These are phyloP conservation scores for Xylariaceae sp. DNA, from an alignment of 2,329 filamentous ascomycete genomes.

Conservation along the genomic window DNA sequence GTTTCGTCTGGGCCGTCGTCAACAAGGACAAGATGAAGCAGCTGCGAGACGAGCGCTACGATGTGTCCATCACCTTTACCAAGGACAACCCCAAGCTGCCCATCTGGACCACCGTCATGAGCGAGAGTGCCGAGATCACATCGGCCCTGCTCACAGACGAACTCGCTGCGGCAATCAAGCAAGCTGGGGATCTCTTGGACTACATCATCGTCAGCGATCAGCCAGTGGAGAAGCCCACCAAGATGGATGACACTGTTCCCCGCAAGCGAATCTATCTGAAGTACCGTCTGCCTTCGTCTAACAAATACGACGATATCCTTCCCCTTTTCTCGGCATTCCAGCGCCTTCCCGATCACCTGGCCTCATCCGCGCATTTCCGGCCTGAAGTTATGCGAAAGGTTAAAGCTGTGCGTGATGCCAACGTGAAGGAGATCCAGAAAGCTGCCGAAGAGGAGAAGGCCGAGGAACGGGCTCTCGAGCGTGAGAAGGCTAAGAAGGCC, in stretches of 20 bases:
- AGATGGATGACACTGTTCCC: slow-evolving; percentile 78
- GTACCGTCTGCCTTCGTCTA: slow-evolving; percentile 61
- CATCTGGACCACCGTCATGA: slow-evolving; percentile 89
- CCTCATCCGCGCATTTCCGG: slow-evolving; percentile 75
- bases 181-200: slow-evolving; percentile 77
- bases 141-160: slow-evolving; percentile 84
- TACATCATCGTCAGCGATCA: slow-evolving; percentile 88
- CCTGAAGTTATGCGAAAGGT: slow-evolving; percentile 86
- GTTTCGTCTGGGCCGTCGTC: slow-evolving; percentile 91
- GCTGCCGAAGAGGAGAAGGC: slow-evolving; percentile 74
- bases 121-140: slow-evolving; percentile 91
- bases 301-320: slow-evolving; percentile 61
- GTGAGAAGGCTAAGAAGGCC: slow-evolving; percentile 76
- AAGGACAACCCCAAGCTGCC: slow-evolving; percentile 92
- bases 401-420: slow-evolving; percentile 72
- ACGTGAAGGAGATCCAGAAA: slow-evolving; percentile 74
- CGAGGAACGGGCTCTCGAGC: slow-evolving; percentile 68
- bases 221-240: slow-evolving; percentile 78
- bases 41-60: slow-evolving; percentile 88
- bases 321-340: slow-evolving; percentile 80
- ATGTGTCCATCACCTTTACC: slow-evolving; percentile 85
- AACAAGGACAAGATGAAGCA: slow-evolving; percentile 93
- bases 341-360: slow-evolving; percentile 78
- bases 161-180: slow-evolving; percentile 71
- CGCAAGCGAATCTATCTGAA: slow-evolving; percentile 85